A percentile compares a stretch with the other conserved stretches of the same genome.
phyloP scores from a whole-genome alignment of 2,329 filamentous ascomycete species.

The Colletotrichum sidae region DNA sequence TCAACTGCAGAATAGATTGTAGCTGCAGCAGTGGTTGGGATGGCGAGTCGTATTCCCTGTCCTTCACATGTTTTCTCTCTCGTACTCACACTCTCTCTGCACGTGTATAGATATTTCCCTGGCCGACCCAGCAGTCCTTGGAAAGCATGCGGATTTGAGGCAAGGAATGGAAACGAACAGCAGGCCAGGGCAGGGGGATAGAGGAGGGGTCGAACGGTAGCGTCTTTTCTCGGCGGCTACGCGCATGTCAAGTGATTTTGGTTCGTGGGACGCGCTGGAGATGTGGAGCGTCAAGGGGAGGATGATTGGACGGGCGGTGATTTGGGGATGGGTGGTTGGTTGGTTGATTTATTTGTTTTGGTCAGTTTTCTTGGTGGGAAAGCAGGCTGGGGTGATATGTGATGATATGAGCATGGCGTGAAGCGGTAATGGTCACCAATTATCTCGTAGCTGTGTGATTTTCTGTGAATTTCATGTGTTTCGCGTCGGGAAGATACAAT shows the following conservation, averaged over 20 bases:
- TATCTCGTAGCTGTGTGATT: no score
- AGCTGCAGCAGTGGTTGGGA: not conserved
- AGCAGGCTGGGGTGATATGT: no score
- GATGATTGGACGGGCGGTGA: not conserved
- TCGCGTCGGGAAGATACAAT: no score
- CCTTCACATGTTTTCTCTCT: not conserved
- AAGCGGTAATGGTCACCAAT: no score
- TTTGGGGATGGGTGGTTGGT: not conserved
- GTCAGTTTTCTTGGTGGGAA: no score
- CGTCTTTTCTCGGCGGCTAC: slow-evolving; percentile 26
- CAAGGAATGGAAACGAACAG: not conserved
- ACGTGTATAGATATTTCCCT: no score
- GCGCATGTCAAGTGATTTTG: slow-evolving; percentile 20
- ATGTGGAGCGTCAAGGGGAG: not conserved
- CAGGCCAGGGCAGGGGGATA: not conserved
- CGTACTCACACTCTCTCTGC: not conserved
- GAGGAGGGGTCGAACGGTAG: slow-evolving; percentile 7
- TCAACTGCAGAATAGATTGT: not conserved
- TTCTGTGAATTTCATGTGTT: no score
- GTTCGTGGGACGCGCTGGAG: not conserved
- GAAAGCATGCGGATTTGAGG: not conserved
- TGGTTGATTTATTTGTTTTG: not conserved
- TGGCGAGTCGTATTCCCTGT: not conserved
- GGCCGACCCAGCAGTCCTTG: no score
- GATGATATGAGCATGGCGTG: no score